phyloP scores from a whole-genome alignment of 805 yeast species.

The Yarrowia divulgata region DNA sequence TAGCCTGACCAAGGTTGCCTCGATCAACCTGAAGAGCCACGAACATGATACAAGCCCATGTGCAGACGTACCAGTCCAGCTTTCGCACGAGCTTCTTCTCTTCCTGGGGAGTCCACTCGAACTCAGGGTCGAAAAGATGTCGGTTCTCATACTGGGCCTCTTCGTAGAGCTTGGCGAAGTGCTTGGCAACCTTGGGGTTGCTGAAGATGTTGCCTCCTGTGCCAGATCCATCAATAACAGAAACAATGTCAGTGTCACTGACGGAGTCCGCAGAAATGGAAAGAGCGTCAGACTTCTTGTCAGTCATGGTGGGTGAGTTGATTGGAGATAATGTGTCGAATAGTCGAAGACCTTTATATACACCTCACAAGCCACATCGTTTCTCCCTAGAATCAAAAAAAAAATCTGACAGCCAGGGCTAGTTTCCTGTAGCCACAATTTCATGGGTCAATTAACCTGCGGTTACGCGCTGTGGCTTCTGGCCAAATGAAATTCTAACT shows the following conservation, averaged over 20 bases:
- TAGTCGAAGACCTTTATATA: background rate
- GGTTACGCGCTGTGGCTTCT: background rate
- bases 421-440: background rate
- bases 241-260: slow-evolving; percentile 6
- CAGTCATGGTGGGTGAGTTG: background rate
- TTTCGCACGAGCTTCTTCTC: slow-evolving; percentile 60
- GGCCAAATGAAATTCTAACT: background rate
- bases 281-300: background rate
- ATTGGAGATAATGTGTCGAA: background rate
- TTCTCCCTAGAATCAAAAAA: too few relatives aligned
- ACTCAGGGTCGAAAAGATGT: slow-evolving; percentile 63
- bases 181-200: slow-evolving; percentile 57
- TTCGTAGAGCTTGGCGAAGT: slow-evolving; percentile 58
- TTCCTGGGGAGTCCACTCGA: slow-evolving; percentile 62
- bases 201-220: slow-evolving; percentile 50
- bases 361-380: background rate
- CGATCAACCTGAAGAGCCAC: slow-evolving; percentile 66
- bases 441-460: background rate
- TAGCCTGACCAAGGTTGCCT: slow-evolving; percentile 63
- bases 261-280: slow-evolving; percentile 7
- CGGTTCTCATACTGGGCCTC: slow-evolving; percentile 62
- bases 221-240: slow-evolving; percentile 15
- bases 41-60: slow-evolving; percentile 67
- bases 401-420: background rate
- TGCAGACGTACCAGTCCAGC: slow-evolving; percentile 62